Conservation (phyloP, 306 rosid species). For the Cucurbita moschata region DNA sequence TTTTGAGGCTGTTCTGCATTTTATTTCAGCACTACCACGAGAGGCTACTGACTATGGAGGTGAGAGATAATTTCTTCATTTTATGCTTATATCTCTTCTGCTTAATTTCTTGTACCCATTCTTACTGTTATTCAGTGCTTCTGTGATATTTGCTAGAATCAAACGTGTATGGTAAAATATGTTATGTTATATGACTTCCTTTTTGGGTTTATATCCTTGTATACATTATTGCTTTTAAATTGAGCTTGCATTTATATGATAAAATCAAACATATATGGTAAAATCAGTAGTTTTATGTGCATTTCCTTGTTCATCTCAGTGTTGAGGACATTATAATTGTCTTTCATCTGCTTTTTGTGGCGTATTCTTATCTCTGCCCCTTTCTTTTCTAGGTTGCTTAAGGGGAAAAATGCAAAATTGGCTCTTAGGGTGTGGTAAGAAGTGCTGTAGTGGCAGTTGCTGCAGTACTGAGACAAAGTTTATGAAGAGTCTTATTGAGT, state of each 20-base stretch:
- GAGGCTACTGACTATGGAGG: slow-evolving; percentile 74
- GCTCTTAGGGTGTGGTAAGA: slow-evolving; percentile 60
- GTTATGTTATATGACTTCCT: background rate
- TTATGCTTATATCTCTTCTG: background rate
- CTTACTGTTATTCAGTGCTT: background rate
- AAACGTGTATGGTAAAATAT: background rate
- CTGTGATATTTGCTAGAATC: background rate
- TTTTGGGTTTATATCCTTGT: background rate
- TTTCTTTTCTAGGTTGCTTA: slow-evolving; percentile 41
- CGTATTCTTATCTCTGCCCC: slow-evolving; percentile 14
- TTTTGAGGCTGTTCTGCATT: slow-evolving; percentile 51
- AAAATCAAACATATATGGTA: background rate
- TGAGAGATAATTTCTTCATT: slow-evolving; percentile 7
- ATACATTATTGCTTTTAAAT: background rate
- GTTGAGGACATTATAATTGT: background rate
- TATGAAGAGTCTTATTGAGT: slow-evolving; percentile 47
- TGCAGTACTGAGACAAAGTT: slow-evolving; percentile 30
- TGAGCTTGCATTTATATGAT: background rate
- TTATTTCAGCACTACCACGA: slow-evolving; percentile 71
- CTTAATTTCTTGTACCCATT: background rate
- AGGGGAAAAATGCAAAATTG: slow-evolving; percentile 49
- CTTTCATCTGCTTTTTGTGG: background rate
- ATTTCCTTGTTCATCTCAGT: background rate
- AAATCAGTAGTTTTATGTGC: background rate
- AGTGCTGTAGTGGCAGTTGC: slow-evolving; percentile 39